These are phyloP conservation scores for Diplodia mutila DNA, from an alignment of 2,329 filamentous ascomycete species.

Conservation along the genomic window DNA sequence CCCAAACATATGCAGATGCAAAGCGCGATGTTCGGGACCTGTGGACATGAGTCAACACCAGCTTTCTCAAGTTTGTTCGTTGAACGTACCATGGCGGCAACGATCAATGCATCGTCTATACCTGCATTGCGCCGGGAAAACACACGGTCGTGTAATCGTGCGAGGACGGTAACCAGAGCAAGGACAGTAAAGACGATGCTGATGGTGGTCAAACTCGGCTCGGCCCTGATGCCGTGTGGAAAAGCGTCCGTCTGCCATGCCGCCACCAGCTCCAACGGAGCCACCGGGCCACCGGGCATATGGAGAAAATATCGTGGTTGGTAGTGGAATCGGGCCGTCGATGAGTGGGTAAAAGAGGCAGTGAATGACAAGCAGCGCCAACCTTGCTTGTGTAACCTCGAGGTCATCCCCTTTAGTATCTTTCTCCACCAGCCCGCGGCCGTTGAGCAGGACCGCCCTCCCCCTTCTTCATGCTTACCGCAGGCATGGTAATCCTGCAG, in stretches of 20 bases:
- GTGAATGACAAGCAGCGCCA: not conserved
- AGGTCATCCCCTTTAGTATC: no score
- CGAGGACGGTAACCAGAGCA: not conserved
- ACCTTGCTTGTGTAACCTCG: no score
- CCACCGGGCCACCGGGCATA: not conserved
- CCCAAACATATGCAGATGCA: not conserved
- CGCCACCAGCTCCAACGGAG: not conserved
- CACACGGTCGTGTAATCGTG: not conserved
- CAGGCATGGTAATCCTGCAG: not conserved
- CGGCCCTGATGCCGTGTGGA: not conserved
- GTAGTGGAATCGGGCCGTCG: no score
- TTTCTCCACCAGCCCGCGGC: no score
- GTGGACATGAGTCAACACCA: not conserved
- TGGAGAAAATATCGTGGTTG: not conserved
- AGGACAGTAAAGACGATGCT: not conserved
- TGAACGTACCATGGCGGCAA: not conserved
- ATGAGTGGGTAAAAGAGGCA: no score
- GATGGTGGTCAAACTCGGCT: not conserved
- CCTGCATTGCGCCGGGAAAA: not conserved
- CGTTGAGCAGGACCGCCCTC: no score
- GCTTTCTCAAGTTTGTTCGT: no score
- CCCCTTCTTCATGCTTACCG: no score
- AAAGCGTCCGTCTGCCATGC: constrained; percentile 11
- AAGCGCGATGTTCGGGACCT: not conserved
- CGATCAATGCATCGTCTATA: not conserved